phyloP scores from a whole-genome alignment of 2,329 filamentous ascomycete genomes.

The Penicillium corylophilum region DNA sequence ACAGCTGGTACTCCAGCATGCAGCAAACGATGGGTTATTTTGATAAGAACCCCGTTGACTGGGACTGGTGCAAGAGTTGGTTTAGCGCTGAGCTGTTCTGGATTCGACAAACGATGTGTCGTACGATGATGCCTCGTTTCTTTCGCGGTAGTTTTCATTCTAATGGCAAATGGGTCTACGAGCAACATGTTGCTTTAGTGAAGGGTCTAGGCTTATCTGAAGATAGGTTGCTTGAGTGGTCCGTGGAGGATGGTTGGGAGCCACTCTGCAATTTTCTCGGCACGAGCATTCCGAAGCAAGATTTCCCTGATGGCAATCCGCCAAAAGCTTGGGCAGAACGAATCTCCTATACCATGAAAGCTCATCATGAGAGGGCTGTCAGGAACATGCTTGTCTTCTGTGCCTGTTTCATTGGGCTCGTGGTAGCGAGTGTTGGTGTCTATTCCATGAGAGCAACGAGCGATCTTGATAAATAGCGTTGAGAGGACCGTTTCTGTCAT shows the following conservation, averaged over 20 bases:
- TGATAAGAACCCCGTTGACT: constrained; percentile 11
- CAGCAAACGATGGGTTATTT: constrained; percentile 18
- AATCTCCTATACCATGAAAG: constrained; percentile 14
- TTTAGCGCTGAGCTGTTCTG: constrained; percentile 21
- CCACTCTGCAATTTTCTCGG: constrained; percentile 20
- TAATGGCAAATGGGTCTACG: constrained; percentile 10
- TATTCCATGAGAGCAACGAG: no score
- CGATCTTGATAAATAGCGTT: no score
- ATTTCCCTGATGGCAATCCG: constrained; percentile 9
- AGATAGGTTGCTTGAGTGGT: constrained; percentile 26
- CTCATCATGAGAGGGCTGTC: constrained; percentile 13
- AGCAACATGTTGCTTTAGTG: constrained; percentile 20
- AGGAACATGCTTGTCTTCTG: constrained; percentile 16
- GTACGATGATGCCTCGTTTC: constrained; percentile 16
- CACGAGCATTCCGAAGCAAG: not conserved
- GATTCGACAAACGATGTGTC: constrained; percentile 18
- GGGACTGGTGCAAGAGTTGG: constrained; percentile 17
- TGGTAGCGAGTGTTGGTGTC: no score
- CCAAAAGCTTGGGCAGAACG: constrained; percentile 19
- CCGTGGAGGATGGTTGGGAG: constrained; percentile 31
- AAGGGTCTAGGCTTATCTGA: constrained; percentile 15
- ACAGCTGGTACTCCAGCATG: constrained; percentile 19
- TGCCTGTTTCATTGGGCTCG: not conserved
- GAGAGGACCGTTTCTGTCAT: not conserved
- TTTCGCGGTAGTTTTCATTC: constrained; percentile 12